phyloP scores from a whole-genome alignment of 1,139 yeast species.

The Taphrina populina region DNA sequence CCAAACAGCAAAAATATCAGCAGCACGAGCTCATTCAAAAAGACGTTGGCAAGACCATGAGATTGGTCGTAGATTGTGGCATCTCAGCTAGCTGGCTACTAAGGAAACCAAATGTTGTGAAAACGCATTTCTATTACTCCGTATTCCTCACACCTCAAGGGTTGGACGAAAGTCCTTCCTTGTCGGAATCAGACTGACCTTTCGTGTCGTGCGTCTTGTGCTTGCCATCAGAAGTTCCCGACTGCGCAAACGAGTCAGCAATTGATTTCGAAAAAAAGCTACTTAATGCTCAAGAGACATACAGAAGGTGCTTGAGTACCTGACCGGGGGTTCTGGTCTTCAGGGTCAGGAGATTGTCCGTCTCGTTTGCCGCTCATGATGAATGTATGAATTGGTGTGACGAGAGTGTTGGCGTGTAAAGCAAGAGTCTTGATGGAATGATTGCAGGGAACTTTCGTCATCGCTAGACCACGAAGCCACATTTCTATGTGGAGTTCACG shows the following conservation, averaged over 20 bases:
- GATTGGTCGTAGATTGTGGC: too few species aligned
- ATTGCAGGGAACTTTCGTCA: too few species aligned
- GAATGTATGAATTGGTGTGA: background rate
- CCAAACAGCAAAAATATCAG: too few species aligned
- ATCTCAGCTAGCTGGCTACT: too few species aligned
- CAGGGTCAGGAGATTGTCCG: conserved; percentile 23
- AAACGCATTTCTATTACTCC: too few species aligned
- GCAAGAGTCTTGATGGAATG: background rate
- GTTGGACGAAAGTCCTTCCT: conserved; percentile 13
- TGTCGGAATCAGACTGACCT: conserved; percentile 14
- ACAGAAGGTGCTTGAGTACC: conserved; percentile 22
- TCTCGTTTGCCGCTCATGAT: conserved; percentile 25
- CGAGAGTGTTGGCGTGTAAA: background rate
- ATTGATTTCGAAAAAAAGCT: too few species aligned
- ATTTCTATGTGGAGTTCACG: too few species aligned
- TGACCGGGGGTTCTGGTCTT: conserved; percentile 7
- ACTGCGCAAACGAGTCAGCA: too few species aligned
- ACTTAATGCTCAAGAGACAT: background rate
- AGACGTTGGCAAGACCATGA: too few species aligned
- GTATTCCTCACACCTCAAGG: background rate
- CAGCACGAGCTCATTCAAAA: too few species aligned
- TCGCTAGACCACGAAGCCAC: too few species aligned
- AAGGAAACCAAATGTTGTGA: too few species aligned
- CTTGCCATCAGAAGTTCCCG: conserved; percentile 13
- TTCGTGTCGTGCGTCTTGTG: conserved; percentile 22